phyloP scores from a whole-genome alignment of 306 rosid genomes.

The Castanospermum australe region DNA sequence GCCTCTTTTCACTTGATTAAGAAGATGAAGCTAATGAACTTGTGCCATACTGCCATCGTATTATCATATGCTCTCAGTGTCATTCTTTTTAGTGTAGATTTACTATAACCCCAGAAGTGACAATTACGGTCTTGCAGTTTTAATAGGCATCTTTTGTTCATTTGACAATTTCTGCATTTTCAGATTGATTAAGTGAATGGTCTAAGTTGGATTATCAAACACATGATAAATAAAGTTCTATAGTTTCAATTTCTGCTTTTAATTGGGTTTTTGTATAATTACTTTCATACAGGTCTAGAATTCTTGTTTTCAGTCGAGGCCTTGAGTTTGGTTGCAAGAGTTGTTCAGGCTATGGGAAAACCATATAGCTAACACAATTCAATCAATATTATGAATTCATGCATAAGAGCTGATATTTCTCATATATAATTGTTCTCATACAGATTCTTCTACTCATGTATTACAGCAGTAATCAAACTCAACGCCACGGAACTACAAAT shows the following conservation, averaged over 20 bases:
- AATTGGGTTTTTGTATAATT: not conserved
- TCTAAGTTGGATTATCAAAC: not conserved
- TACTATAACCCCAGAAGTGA: not conserved
- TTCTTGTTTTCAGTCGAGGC: not conserved
- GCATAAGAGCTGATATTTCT: conserved; percentile 31
- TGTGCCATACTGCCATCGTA: not conserved
- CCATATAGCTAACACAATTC: not conserved
- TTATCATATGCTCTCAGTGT: not conserved
- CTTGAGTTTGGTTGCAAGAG: conserved; percentile 1
- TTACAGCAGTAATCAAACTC: conserved; percentile 42
- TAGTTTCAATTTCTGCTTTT: not conserved
- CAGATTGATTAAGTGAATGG: not conserved
- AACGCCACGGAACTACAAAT: conserved; percentile 33
- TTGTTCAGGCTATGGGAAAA: not conserved
- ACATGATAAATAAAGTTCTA: not conserved
- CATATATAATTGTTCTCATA: conserved; percentile 28
- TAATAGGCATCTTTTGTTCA: not conserved
- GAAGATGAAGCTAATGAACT: not conserved
- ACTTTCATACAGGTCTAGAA: not conserved
- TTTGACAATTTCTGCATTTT: not conserved
- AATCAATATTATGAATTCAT: not conserved
- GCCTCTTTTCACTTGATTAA: not conserved
- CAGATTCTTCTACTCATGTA: conserved; percentile 40
- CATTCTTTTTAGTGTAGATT: not conserved
- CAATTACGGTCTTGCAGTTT: not conserved